Evolutionary conservation across 768 basidiomycete species (phyloP), one percentile per base, ranked within the genome.

Genomic region (Tulasnella sp.): DNA sequence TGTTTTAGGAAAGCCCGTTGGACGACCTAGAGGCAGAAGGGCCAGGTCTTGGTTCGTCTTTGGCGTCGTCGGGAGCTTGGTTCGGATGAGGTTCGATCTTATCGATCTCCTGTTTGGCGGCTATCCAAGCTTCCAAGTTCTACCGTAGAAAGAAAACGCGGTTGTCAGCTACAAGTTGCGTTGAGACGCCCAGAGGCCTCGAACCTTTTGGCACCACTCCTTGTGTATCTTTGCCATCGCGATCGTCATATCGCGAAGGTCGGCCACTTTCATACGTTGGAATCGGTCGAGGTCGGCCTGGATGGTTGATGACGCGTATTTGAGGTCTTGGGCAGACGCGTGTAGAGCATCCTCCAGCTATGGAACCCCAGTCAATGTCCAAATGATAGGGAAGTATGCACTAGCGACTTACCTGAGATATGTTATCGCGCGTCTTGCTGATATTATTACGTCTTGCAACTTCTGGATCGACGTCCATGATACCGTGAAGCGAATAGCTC

Each of bases 381-480:
- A 15, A 49, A 40, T 5, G 12, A 32, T 12, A 29, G 9, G 36
- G 21, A n/a, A 15, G 5, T 34, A 31, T 15, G 48, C 37, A 25
- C 14, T 3, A n/a, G 27, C 11, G 17, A 67, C 72, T 62, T 66
- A 93, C 93, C 75, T 92, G 88, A n/a, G 90, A 89, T 61, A 97
- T 96, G 17, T 79, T 80, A 71, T 98, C 94, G 63, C 88, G 79
- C 4, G 91, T 92, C 73, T 96, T 97, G 60, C 85, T 85, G 62
- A 99, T 98, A 51, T 83, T 80, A 65, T 86, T 97, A 61, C 96
- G 76, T 59, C 96, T 75, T 4, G 94, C 93, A 15, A 86, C 88
- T 72, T 98, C 96, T 2, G 96, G 96, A 70, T 99, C 96, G 15
- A 87, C 87, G 63, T 99, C 96, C 84, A 99, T 97, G 83, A 98